A percentile compares a stretch with the other conserved stretches of the same genome.
Conservation (phyloP, 2,329 filamentous ascomycete genomes). For the Scytalidium lignicola region DNA sequence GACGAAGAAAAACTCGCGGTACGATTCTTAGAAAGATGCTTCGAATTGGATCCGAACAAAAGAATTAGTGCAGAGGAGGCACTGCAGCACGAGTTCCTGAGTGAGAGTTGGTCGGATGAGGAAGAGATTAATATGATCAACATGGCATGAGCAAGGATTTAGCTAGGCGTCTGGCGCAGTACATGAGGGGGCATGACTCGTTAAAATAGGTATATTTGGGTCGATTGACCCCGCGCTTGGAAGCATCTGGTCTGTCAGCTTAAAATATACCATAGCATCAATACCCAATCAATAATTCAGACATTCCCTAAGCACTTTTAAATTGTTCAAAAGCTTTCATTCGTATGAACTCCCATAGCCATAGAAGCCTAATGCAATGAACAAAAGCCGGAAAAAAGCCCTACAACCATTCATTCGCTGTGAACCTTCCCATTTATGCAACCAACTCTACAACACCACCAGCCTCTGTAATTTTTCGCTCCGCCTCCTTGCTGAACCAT, state of each 20-base stretch:
- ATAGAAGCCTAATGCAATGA: constrained; percentile 8
- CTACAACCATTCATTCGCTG: neutral
- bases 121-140: constrained; percentile 43
- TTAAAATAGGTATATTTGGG: neutral
- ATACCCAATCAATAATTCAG: neutral
- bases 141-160: neutral
- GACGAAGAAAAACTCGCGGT: constrained; percentile 69
- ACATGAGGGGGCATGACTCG: neutral
- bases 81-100: constrained; percentile 65
- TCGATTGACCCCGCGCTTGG: neutral
- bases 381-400: neutral
- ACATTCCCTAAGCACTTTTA: neutral
- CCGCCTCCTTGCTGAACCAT: constrained; percentile 92
- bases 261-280: neutral
- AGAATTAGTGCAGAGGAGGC: constrained; percentile 73
- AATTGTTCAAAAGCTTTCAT: constrained; percentile 7
- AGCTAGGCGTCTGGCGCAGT: neutral
- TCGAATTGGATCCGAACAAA: constrained; percentile 71
- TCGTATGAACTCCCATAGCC: constrained; percentile 15
- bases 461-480: constrained; percentile 98
- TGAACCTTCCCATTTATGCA: constrained; percentile 54
- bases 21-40: constrained; percentile 63
- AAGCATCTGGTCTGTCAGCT: neutral
- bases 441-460: constrained; percentile 95
- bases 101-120: constrained; percentile 36